phyloP scores from a whole-genome alignment of 306 rosid genomes.

The Geum urbanum region DNA sequence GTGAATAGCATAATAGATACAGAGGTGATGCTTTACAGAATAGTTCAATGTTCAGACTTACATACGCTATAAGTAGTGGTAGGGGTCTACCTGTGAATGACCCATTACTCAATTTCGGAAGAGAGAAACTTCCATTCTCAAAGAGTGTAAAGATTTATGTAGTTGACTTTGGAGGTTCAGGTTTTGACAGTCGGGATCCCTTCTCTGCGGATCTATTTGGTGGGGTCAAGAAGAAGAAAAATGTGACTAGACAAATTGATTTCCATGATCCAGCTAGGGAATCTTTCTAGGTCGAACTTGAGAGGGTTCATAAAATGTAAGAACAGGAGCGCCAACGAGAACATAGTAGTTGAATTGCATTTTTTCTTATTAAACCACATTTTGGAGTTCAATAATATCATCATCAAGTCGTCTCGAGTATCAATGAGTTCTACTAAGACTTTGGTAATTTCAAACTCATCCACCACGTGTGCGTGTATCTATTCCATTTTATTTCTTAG shows the following conservation, averaged over 20 bases:
- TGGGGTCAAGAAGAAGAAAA: conserved; percentile 83
- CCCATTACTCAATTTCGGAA: conserved; percentile 74
- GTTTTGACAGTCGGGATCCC: conserved; percentile 70
- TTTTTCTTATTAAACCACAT: no score
- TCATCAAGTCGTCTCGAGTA: no score
- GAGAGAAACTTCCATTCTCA: conserved; percentile 53
- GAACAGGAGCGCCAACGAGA: conserved; percentile 81
- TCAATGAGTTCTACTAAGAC: no score
- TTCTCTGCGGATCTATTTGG: no score
- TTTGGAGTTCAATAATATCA: no score
- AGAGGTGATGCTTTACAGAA: conserved; percentile 45
- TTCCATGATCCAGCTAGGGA: conserved; percentile 90
- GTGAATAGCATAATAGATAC: conserved; percentile 47
- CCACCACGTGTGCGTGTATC: no score
- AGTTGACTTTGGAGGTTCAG: conserved; percentile 60
- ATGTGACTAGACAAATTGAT: conserved; percentile 61
- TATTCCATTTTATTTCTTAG: no score
- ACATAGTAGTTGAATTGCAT: no score
- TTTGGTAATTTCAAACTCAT: no score
- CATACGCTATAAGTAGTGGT: conserved; percentile 52
- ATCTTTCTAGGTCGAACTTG: conserved; percentile 94
- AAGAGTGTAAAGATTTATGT: conserved; percentile 59
- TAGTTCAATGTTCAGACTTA: conserved; percentile 38
- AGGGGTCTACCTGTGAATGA: conserved; percentile 62
- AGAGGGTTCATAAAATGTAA: conserved; percentile 94